Evolutionary conservation across 2,329 filamentous ascomycete species (phyloP), one percentile per base, ranked within the genome.

Genomic region (Cladosporium phlei): DNA sequence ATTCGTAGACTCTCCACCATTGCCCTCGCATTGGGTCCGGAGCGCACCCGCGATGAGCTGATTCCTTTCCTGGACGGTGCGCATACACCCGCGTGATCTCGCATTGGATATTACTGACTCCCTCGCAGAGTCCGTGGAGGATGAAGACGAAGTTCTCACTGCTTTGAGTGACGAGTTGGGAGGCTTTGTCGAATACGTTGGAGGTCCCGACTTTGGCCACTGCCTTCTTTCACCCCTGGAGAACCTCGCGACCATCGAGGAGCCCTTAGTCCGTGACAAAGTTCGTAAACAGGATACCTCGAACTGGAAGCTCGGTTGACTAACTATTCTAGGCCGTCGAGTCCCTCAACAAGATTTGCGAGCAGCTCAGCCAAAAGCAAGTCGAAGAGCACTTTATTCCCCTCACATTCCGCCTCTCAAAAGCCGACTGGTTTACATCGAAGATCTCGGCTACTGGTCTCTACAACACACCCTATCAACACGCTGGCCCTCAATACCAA

Each of bases 401-500:
- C 52, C 84, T 98, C 64, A 90, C 90, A 50, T 81, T 95, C 64
- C 88, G 93, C 65, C 86, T 98, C 52, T 94, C 93, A 56, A 98
- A 97, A 79, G 93, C 93, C 71, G 93, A 98, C 73, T 98, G 93
- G 93, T 98, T 98, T 71, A 98, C 93, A 48, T 97, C 93, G 55
- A 98, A 97, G 74, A 93, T 98, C 55, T 98, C 93, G 24, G 93
- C 91, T 53, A 95, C 91, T 55, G 93, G 93, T 53, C 85, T 98
- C 53, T 98, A 91, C 75, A 93, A 87, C 66, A 81, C 83, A 38
- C 91, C 93, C 55, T 98, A 98, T 76, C 85, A 83, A 62, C 95
- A 94, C 75, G 88, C 93, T 50, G 85, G 88, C 46, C 79, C 85
- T 42, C 78, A 83, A n/a, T 82, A 90, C 57, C 93, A 98, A 72